phyloP scores from a whole-genome alignment of 495 filamentous ascomycete species.

The Penicilliopsis zonata region DNA sequence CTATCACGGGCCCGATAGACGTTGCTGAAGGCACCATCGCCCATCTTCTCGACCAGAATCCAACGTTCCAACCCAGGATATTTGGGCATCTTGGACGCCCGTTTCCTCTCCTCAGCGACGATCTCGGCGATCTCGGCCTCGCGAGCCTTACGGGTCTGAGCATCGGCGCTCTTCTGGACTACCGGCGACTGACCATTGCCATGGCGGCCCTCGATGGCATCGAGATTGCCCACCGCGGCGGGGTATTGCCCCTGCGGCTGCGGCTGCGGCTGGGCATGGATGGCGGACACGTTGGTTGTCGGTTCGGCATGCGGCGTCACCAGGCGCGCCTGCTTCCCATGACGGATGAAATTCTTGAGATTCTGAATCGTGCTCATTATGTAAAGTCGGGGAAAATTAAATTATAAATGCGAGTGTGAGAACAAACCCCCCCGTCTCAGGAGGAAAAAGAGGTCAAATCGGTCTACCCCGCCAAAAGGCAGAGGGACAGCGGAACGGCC shows the following conservation, averaged over 20 bases:
- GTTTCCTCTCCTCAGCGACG: conserved; percentile 81
- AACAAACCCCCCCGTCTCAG: too few species aligned
- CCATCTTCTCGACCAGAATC: conserved; percentile 93
- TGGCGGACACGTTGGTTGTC: conserved; percentile 53
- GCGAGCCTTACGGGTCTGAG: conserved; percentile 32
- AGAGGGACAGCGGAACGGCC: too few species aligned
- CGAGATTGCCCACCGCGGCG: conserved; percentile 39
- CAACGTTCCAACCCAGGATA: conserved; percentile 91
- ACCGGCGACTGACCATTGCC: conserved; percentile 49
- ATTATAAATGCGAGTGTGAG: too few species aligned
- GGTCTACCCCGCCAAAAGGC: too few species aligned
- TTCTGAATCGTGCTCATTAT: conserved; percentile 76
- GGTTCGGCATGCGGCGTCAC: conserved; percentile 52
- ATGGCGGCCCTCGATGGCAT: conserved; percentile 40
- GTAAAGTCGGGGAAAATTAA: too few species aligned
- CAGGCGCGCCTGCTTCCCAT: conserved; percentile 87
- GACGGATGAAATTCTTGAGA: conserved; percentile 95
- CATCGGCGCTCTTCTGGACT: conserved; percentile 40
- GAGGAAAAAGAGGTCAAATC: neutral
- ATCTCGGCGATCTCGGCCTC: conserved; percentile 60
- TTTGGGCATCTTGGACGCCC: conserved; percentile 70
- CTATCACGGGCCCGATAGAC: conserved; percentile 82
- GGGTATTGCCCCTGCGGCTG: conserved; percentile 37
- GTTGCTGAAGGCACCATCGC: conserved; percentile 97
- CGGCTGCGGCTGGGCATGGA: conserved; percentile 54